Conservation (phyloP, 495 filamentous ascomycete genomes). For the Penicillium psychrofluorescens region DNA sequence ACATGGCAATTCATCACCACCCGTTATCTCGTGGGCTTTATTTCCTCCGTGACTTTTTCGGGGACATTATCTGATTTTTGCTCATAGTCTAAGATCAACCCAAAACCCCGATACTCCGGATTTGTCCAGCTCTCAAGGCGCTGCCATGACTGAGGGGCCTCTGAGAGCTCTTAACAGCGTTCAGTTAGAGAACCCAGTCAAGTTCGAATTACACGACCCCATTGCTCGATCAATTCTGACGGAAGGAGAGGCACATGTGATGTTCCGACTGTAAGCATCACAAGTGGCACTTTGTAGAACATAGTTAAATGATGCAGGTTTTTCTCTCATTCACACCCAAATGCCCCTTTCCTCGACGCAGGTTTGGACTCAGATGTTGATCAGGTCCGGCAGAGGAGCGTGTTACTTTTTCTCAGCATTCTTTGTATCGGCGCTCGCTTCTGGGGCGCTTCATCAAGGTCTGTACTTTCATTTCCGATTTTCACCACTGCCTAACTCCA, state of each 20-base stretch:
- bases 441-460: constrained; percentile 2
- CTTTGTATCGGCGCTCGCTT: background rate
- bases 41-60: too few species aligned
- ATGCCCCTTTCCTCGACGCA: background rate
- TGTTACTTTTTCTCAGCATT: background rate
- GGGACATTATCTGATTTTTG: too few species aligned
- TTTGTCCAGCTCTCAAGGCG: background rate
- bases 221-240: background rate
- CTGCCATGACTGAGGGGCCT: background rate
- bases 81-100: too few species aligned
- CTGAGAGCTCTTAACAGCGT: constrained; percentile 2
- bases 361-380: background rate
- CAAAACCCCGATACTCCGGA: background rate
- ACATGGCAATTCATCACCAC: background rate
- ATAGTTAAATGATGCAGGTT: background rate
- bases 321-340: background rate
- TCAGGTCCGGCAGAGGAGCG: background rate
- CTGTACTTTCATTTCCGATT: too few species aligned
- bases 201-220: background rate
- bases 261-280: background rate
- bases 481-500: background rate
- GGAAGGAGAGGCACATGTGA: background rate
- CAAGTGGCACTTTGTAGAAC: background rate
- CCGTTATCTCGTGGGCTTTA: background rate
- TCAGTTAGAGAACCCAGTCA: background rate